Percentiles rank a stretch among this genome's conserved stretches.
Evolutionary conservation across 1,139 yeast genomes (phyloP).

Genomic region (Kurtzmaniella quercitrusa): DNA sequence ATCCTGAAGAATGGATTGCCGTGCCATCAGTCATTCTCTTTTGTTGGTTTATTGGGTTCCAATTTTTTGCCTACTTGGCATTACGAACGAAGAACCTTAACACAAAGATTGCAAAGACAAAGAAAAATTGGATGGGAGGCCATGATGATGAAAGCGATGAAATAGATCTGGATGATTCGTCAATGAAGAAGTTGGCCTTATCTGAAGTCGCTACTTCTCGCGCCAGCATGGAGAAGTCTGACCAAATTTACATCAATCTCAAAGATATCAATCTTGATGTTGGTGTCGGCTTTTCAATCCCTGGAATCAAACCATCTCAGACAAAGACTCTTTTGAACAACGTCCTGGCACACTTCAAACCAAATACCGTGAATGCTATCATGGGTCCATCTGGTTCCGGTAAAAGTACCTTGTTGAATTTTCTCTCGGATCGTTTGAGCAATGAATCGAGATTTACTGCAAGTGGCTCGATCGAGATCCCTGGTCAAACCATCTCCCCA

Average conservation of each 20-base stretch:
- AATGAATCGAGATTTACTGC: constrained; percentile 21
- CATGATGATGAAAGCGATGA: constrained; percentile 21
- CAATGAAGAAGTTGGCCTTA: neutral
- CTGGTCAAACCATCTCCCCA: constrained; percentile 34
- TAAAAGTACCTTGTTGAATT: constrained; percentile 68
- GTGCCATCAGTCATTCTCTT: constrained; percentile 61
- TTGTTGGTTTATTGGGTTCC: constrained; percentile 58
- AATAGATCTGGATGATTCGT: constrained; percentile 5
- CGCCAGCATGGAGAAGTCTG: neutral
- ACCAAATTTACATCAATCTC: constrained; percentile 14
- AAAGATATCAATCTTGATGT: constrained; percentile 19
- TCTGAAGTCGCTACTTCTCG: neutral
- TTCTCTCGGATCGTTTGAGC: constrained; percentile 60
- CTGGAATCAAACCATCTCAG: neutral
- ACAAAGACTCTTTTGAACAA: constrained; percentile 30
- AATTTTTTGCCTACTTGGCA: constrained; percentile 43
- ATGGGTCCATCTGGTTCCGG: constrained; percentile 93
- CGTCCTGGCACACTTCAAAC: constrained; percentile 54
- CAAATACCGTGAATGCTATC: constrained; percentile 69
- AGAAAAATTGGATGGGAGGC: constrained; percentile 29
- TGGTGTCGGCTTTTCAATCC: constrained; percentile 8
- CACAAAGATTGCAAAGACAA: constrained; percentile 47
- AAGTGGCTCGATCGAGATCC: constrained; percentile 20
- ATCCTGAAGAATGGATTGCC: constrained; percentile 59
- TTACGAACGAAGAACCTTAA: constrained; percentile 49